These are phyloP conservation scores for Theileria parva DNA, from an alignment of 169 alveolate species.

Conservation along the genomic window DNA sequence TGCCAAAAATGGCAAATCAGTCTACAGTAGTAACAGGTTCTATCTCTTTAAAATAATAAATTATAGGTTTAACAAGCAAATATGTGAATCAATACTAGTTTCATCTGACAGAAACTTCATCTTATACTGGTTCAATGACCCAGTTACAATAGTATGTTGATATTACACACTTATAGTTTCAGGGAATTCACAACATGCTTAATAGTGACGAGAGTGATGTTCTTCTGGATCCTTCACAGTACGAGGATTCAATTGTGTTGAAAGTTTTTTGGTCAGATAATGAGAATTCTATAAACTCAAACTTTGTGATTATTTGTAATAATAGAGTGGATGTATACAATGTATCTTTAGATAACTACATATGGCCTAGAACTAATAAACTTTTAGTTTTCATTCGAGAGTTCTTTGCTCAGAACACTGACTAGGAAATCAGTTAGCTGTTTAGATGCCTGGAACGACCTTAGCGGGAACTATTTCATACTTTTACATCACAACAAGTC, in stretches of 20 bases:
- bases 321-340: slow-evolving; percentile 49
- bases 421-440: slow-evolving; percentile 55
- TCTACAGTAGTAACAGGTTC: slow-evolving; percentile 40
- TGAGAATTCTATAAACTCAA: slow-evolving; percentile 17
- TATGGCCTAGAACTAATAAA: background rate
- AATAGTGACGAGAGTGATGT: slow-evolving; percentile 26
- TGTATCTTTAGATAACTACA: slow-evolving; percentile 9
- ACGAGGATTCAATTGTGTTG: slow-evolving; percentile 58
- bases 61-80: slow-evolving; percentile 34
- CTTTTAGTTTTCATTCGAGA: slow-evolving; percentile 21
- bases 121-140: slow-evolving; percentile 55
- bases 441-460: slow-evolving; percentile 55
- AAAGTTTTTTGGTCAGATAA: slow-evolving; percentile 53
- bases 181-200: slow-evolving; percentile 30
- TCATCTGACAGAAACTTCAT: slow-evolving; percentile 45
- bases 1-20: slow-evolving; percentile 3
- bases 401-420: slow-evolving; percentile 15
- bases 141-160: slow-evolving; percentile 43
- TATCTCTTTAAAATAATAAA: background rate
- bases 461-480: slow-evolving; percentile 44
- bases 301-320: slow-evolving; percentile 48
- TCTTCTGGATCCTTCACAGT: slow-evolving; percentile 29
- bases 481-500: slow-evolving; percentile 51
- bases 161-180: background rate
- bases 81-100: slow-evolving; percentile 46